Conservation (phyloP, 2,329 filamentous ascomycete species). For the Fusarium anthophilum region DNA sequence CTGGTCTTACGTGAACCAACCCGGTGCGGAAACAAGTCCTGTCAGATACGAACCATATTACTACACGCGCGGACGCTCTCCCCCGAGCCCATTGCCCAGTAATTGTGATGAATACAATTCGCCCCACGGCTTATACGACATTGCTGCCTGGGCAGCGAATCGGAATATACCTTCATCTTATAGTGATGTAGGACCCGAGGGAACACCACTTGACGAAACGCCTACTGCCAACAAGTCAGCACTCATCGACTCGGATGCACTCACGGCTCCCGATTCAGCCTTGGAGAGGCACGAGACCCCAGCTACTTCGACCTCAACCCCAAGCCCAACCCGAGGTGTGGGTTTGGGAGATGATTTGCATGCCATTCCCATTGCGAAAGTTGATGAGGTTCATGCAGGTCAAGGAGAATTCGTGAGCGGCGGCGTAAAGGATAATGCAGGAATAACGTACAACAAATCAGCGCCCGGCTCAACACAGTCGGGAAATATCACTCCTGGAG, state of each 20-base stretch:
- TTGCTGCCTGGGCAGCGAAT: conserved; percentile 52
- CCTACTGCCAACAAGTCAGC: conserved; percentile 28
- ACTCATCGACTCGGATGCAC: conserved; percentile 20
- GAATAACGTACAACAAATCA: neutral
- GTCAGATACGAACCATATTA: conserved; percentile 55
- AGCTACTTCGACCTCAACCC: conserved; percentile 26
- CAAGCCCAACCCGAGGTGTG: conserved; percentile 12
- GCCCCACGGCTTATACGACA: conserved; percentile 40
- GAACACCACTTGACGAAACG: conserved; percentile 33
- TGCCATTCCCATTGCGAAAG: neutral
- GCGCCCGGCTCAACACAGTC: neutral
- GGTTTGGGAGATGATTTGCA: neutral
- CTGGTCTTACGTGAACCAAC: conserved; percentile 55
- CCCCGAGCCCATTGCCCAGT: conserved; percentile 60
- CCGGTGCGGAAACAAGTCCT: conserved; percentile 49
- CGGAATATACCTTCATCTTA: conserved; percentile 52
- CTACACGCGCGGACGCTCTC: conserved; percentile 62
- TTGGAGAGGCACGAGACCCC: conserved; percentile 28
- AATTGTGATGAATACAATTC: conserved; percentile 51
- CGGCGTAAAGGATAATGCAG: neutral
- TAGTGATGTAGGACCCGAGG: conserved; percentile 46
- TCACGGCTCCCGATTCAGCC: conserved; percentile 8
- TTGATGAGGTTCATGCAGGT: neutral
- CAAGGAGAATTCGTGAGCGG: neutral
- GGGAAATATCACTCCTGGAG: conserved; percentile 2